These are phyloP conservation scores for Sonneratia alba DNA, from an alignment of 345 rosid species.

Conservation along the genomic window DNA sequence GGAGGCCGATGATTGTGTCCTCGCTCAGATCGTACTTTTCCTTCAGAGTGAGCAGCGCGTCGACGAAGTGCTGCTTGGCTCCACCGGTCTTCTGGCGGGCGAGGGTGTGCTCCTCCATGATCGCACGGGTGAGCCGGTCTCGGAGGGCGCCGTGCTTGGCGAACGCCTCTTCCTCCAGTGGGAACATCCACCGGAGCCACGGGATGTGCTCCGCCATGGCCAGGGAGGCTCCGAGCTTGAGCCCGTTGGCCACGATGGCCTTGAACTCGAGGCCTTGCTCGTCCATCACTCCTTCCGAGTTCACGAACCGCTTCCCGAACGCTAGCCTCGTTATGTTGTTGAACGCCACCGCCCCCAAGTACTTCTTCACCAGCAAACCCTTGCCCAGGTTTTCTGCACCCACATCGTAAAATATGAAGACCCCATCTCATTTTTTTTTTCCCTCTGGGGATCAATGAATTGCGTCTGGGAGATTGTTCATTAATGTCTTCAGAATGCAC, in stretches of 20 bases:
- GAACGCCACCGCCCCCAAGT: slow-evolving; percentile 82
- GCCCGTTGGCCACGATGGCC: slow-evolving; percentile 69
- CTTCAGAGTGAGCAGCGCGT: slow-evolving; percentile 71
- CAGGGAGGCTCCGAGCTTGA: slow-evolving; percentile 71
- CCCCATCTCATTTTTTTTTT: neutral
- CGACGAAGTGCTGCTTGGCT: slow-evolving; percentile 52
- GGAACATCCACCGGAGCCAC: slow-evolving; percentile 97
- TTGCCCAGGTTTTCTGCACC: slow-evolving; percentile 48
- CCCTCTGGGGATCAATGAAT: too few species aligned
- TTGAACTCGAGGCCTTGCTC: slow-evolving; percentile 87
- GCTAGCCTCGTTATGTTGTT: slow-evolving; percentile 88
- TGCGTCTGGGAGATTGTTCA: too few species aligned
- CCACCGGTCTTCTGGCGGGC: slow-evolving; percentile 60
- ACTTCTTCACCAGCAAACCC: slow-evolving; percentile 47
- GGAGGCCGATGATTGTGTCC: slow-evolving; percentile 82
- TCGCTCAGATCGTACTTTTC: slow-evolving; percentile 85
- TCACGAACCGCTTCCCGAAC: slow-evolving; percentile 81
- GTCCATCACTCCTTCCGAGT: slow-evolving; percentile 60
- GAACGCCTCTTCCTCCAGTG: slow-evolving; percentile 64
- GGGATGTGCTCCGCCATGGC: slow-evolving; percentile 84
- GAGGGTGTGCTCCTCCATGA: slow-evolving; percentile 85
- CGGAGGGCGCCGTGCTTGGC: slow-evolving; percentile 69
- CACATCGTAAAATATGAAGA: neutral
- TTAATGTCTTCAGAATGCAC: too few species aligned
- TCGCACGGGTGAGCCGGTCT: slow-evolving; percentile 62